Percentiles rank a stretch among this genome's conserved stretches.
Evolutionary conservation across 1,284 basidiomycete genomes (phyloP).

Genomic region (Boletus albobrunnescens): DNA sequence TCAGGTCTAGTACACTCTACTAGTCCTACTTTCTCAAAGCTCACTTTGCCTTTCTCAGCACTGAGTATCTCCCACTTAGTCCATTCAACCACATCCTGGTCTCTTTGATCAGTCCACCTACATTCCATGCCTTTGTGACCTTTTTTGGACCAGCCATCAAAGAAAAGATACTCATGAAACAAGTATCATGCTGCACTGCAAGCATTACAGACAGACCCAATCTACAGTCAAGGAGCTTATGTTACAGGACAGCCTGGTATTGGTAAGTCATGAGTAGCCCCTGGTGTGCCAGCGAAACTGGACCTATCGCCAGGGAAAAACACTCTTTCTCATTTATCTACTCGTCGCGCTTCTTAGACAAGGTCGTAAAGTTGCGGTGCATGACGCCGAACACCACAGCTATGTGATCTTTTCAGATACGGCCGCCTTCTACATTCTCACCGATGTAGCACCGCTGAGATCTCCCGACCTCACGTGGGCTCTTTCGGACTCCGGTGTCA

Average conservation of each 20-base stretch:
- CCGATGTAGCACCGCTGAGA: too few relatives aligned
- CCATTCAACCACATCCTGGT: too few relatives aligned
- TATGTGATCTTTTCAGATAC: background rate
- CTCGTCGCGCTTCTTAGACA: background rate
- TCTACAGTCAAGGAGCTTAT: background rate
- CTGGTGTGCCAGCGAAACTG: too few relatives aligned
- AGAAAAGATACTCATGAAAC: conserved; percentile 1
- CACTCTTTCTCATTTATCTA: background rate
- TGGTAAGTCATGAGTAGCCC: background rate
- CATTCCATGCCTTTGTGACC: background rate
- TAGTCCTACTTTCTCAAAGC: too few relatives aligned
- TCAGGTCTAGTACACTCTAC: too few relatives aligned
- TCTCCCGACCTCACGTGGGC: too few relatives aligned
- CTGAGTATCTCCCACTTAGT: too few relatives aligned
- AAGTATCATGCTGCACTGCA: background rate
- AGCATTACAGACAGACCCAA: background rate
- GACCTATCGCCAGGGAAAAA: conserved; percentile 1
- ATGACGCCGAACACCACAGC: background rate
- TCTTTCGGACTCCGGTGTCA: too few relatives aligned
- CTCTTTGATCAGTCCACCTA: too few relatives aligned
- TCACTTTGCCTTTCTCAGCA: too few relatives aligned
- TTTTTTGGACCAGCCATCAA: background rate
- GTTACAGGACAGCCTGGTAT: too few relatives aligned
- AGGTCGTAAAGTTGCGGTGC: background rate
- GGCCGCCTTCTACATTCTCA: background rate